Percentiles rank a stretch among this genome's conserved stretches.
phyloP scores from a whole-genome alignment of 2,329 filamentous ascomycete genomes.

The Alternaria arbusti region DNA sequence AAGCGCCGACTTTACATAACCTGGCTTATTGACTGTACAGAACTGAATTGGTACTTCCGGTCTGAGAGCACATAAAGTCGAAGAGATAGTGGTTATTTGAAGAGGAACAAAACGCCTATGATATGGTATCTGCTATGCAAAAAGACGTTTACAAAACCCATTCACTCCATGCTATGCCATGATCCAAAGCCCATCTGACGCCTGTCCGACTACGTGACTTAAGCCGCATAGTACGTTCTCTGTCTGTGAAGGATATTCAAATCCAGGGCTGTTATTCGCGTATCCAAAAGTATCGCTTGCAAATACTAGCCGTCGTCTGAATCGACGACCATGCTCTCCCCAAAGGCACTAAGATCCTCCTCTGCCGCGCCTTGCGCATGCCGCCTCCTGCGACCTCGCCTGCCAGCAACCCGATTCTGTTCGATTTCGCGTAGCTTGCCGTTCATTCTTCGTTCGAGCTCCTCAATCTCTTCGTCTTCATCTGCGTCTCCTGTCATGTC shows the following conservation, averaged over 20 bases:
- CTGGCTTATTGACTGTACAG: neutral
- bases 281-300: neutral
- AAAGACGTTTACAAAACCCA: neutral
- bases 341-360: slow-evolving; percentile 48
- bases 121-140: neutral
- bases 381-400: slow-evolving; percentile 58
- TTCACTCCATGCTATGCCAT: slow-evolving; percentile 10
- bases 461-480: slow-evolving; percentile 49
- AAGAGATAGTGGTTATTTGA: neutral
- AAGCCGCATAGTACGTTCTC: neutral
- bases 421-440: slow-evolving; percentile 58
- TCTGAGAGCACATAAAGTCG: neutral
- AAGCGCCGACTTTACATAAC: slow-evolving; percentile 19
- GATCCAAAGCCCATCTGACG: neutral
- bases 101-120: neutral
- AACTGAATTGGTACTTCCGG: slow-evolving; percentile 4
- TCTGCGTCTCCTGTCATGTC: slow-evolving; percentile 7
- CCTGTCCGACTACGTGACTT: neutral
- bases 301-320: slow-evolving; percentile 52
- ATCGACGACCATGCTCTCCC: slow-evolving; percentile 63
- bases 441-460: slow-evolving; percentile 63
- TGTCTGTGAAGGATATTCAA: neutral
- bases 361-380: slow-evolving; percentile 53
- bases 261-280: neutral
- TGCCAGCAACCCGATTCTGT: slow-evolving; percentile 60